A percentile compares a stretch with the other conserved stretches of the same genome.
phyloP scores from a whole-genome alignment of 768 basidiomycete genomes.

The Rhodotorula kratochvilovae region DNA sequence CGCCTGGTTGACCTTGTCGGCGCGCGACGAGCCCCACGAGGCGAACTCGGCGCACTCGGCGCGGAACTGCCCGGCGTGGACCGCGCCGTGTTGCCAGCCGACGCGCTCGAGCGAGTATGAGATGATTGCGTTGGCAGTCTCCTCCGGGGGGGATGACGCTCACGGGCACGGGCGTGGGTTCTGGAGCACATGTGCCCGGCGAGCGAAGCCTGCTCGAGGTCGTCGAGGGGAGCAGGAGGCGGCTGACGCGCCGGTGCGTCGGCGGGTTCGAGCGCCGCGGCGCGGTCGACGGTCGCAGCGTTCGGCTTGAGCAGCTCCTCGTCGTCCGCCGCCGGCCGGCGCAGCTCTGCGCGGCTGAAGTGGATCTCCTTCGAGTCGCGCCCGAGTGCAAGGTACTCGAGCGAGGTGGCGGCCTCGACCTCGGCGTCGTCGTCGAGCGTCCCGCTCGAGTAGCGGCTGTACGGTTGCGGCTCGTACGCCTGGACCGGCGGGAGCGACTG shows the following conservation, averaged over 20 bases:
- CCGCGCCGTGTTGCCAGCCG: conserved; percentile 30
- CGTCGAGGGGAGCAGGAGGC: too few relatives aligned
- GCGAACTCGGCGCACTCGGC: conserved; percentile 29
- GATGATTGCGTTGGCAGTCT: conserved; percentile 6
- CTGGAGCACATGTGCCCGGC: neutral
- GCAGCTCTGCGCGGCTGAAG: conserved; percentile 26
- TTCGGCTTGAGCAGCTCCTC: neutral
- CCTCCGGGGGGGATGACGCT: conserved; percentile 6
- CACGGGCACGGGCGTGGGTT: neutral
- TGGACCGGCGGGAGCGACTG: too few relatives aligned
- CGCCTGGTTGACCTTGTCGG: conserved; percentile 21
- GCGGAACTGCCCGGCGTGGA: conserved; percentile 17
- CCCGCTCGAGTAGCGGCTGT: neutral
- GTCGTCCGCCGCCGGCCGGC: conserved; percentile 10
- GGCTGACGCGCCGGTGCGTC: too few relatives aligned
- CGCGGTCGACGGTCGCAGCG: too few relatives aligned
- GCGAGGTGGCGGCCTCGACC: conserved; percentile 35
- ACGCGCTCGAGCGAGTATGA: conserved; percentile 26
- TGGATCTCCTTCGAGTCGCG: conserved; percentile 36
- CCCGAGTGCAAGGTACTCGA: conserved; percentile 39
- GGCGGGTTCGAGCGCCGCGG: too few relatives aligned
- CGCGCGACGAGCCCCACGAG: conserved; percentile 12
- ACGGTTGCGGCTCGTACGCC: neutral
- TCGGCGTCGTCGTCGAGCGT: conserved; percentile 11
- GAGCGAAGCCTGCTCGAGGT: too few relatives aligned